A percentile compares a stretch with the other conserved stretches of the same genome.
phyloP scores from a whole-genome alignment of 2,329 filamentous ascomycete genomes.

The Diaporthe caulivora region DNA sequence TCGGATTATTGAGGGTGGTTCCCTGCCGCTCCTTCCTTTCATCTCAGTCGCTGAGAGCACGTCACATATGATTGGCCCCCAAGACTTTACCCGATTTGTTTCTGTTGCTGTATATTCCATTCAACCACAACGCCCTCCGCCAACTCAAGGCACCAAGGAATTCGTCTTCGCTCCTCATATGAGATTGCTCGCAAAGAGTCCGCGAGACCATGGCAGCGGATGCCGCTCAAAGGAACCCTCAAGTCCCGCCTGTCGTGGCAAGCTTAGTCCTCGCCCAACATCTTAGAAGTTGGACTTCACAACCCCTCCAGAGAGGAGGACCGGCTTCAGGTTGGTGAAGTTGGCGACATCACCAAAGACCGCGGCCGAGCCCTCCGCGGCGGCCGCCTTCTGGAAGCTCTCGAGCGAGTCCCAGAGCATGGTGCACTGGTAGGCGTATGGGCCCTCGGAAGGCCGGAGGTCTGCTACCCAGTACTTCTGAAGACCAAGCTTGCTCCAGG shows the following conservation, averaged over 20 bases:
- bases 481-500: conserved; percentile 56
- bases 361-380: conserved; percentile 32
- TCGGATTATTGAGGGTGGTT: too few species aligned
- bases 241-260: background rate
- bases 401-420: conserved; percentile 48
- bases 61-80: too few species aligned
- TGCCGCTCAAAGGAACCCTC: background rate
- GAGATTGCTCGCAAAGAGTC: background rate
- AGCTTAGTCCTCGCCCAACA: background rate
- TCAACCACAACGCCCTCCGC: background rate
- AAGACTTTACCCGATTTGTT: background rate
- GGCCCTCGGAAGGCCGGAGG: conserved; percentile 39
- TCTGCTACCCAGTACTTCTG: conserved; percentile 49
- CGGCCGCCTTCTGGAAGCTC: conserved; percentile 42
- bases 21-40: background rate
- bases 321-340: conserved; percentile 45
- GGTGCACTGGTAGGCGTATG: conserved; percentile 46
- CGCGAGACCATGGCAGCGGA: background rate
- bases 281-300: background rate
- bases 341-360: conserved; percentile 51
- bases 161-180: background rate
- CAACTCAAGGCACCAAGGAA: too few species aligned
- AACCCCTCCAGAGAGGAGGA: conserved; percentile 15
- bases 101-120: background rate
- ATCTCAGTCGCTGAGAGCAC: too few species aligned